Evolutionary conservation across 2,329 filamentous ascomycete species (phyloP).

Genomic region (Cladosporium sp.): DNA sequence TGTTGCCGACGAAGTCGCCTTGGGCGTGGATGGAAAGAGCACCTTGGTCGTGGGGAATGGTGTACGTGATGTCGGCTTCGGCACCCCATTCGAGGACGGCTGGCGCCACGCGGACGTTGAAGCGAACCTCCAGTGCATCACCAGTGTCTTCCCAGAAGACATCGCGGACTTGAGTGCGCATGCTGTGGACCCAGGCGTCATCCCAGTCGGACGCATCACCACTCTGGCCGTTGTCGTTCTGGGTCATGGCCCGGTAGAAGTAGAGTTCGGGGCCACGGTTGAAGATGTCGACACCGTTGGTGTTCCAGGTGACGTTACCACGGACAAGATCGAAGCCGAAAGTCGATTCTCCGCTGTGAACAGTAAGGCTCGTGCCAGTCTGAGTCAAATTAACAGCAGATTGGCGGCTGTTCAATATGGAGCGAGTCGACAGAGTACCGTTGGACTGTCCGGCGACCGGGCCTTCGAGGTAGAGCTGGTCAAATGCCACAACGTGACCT

Average conservation of each 20-base stretch:
- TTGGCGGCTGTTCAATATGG: not conserved
- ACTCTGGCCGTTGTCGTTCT: constrained; percentile 61
- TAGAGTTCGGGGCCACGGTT: constrained; percentile 23
- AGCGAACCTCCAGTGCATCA: constrained; percentile 16
- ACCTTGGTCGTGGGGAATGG: constrained; percentile 41
- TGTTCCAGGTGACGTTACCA: constrained; percentile 26
- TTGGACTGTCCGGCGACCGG: constrained; percentile 23
- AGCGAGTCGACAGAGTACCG: not conserved
- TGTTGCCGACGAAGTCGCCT: constrained; percentile 45
- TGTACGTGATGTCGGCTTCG: constrained; percentile 49
- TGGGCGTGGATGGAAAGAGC: constrained; percentile 47
- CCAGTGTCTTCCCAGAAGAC: constrained; percentile 20
- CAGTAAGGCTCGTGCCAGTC: constrained; percentile 5
- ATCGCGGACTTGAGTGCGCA: constrained; percentile 24
- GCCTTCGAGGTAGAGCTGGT: constrained; percentile 30
- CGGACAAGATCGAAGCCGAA: constrained; percentile 15
- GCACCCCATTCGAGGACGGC: constrained; percentile 62
- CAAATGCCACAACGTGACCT: constrained; percentile 40
- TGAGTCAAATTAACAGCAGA: constrained; percentile 12
- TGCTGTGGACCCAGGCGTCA: constrained; percentile 25
- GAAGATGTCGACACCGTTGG: constrained; percentile 26
- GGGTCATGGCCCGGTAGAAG: constrained; percentile 66
- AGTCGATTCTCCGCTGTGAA: constrained; percentile 13
- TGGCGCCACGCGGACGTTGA: constrained; percentile 47
- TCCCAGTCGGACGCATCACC: constrained; percentile 56